Conservation (phyloP, 2,329 filamentous ascomycete species). For the Apiospora kogelbergensis region DNA sequence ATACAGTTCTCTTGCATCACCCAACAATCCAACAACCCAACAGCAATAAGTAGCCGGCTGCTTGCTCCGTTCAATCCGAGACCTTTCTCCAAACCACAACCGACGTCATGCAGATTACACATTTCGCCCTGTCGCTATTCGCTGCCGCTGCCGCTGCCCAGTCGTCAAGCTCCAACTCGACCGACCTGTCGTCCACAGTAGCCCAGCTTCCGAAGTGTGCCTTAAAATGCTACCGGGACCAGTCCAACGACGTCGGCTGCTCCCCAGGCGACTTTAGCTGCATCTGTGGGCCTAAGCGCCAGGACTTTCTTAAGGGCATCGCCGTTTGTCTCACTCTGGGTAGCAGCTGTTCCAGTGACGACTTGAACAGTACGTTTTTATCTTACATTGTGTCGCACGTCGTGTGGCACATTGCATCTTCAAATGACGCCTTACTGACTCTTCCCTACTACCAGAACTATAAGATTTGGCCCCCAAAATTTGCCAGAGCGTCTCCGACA, state of each 20-base stretch:
- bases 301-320: conserved; percentile 24
- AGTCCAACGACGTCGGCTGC: conserved; percentile 25
- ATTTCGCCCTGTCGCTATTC: conserved; percentile 22
- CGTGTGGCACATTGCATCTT: background rate
- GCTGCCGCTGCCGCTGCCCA: conserved; percentile 22
- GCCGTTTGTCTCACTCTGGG: conserved; percentile 21
- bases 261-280: conserved; percentile 28
- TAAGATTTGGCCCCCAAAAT: conserved; percentile 25
- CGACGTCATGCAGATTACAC: conserved; percentile 22
- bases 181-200: conserved; percentile 28
- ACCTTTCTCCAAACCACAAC: background rate
- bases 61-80: background rate
- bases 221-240: conserved; percentile 22
- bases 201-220: conserved; percentile 30
- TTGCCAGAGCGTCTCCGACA: conserved; percentile 23
- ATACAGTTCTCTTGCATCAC: too few relatives aligned
- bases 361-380: conserved; percentile 26
- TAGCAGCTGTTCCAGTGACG: conserved; percentile 19
- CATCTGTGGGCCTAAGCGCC: conserved; percentile 25
- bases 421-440: background rate
- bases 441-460: conserved; percentile 16
- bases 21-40: background rate
- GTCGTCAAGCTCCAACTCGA: conserved; percentile 20
- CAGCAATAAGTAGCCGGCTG: background rate
- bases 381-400: background rate